Evolutionary conservation across 2,329 filamentous ascomycete species (phyloP).

Genomic region (Acephala macrosclerotiorum): DNA sequence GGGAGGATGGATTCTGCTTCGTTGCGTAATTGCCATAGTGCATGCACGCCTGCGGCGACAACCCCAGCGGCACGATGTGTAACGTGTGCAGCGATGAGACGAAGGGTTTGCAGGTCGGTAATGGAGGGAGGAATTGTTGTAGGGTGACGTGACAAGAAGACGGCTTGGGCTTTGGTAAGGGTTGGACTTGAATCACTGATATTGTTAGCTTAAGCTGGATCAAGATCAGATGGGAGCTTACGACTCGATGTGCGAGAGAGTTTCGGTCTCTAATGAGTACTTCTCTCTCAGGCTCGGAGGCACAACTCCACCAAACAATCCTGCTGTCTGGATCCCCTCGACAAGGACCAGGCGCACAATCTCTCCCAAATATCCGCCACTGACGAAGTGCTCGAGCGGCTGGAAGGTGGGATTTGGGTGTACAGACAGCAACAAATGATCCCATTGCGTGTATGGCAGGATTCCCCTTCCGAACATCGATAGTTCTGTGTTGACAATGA

Average conservation of each 20-base stretch:
- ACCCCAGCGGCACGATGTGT: conserved; percentile 65
- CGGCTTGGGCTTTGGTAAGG: conserved; percentile 47
- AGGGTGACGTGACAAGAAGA: conserved; percentile 60
- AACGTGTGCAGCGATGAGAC: conserved; percentile 60
- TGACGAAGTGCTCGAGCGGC: conserved; percentile 67
- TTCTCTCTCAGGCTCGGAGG: conserved; percentile 58
- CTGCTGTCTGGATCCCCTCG: conserved; percentile 63
- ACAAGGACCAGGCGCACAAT: conserved; percentile 64
- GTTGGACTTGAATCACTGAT: conserved; percentile 34
- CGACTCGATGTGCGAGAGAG: conserved; percentile 60
- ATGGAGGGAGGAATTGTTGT: conserved; percentile 50
- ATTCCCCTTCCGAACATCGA: conserved; percentile 70
- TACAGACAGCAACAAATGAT: conserved; percentile 56
- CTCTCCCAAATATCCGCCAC: conserved; percentile 72
- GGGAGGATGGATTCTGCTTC: conserved; percentile 50
- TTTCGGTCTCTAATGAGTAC: conserved; percentile 68
- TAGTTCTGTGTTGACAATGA: conserved; percentile 72
- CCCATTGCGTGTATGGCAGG: conserved; percentile 68
- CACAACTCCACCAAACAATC: conserved; percentile 62
- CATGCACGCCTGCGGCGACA: conserved; percentile 64
- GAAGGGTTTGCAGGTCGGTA: conserved; percentile 59
- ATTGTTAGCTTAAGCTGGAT: conserved; percentile 4
- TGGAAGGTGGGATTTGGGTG: conserved; percentile 67
- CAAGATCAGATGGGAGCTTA: conserved; percentile 46
- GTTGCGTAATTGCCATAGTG: conserved; percentile 63